Base-by-base conservation (phyloP, 2,329 filamentous ascomycete genomes). In the Hypoxylon sp. region DNA sequence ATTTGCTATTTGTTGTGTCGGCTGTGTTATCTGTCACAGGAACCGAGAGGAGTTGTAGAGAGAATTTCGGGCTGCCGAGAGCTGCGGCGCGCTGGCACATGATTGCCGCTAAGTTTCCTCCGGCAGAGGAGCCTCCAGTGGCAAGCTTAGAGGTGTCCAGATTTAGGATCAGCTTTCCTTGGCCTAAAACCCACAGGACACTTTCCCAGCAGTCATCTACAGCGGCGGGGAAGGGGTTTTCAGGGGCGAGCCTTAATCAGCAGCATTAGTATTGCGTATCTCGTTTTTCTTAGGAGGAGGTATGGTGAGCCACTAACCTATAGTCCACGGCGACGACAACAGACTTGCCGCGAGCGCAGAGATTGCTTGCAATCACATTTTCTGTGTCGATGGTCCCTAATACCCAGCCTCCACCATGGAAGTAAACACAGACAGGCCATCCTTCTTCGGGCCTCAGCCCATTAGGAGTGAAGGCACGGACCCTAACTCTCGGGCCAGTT, bases 21-120 rank as follows among this genome's bases (percentile, higher is more conserved):
- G 86, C 86, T 0, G 85, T 88, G 77, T 89, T 89, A 75, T 89
- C 87, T 37, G 82, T 85, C 6, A 89, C 86, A 0, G 87, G 87
- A 2, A 89, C 86, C 13, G 84, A 85, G 53, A 89, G 84, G 14
- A 89, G 77, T 74, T 89, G 87, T 3, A 82, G 76, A 1, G 74
- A 72, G 75, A 86, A 84, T 10, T 77, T 77, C 11, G 71, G 55
- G 6, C 61, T 61, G 2, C 76, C 79, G 2, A 81, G 77, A 5
- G 77, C 77, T 2, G 81, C 79, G 0, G 82, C 81, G 64, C 84
- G 84, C 66, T 88, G 85, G n/a, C 82, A 85, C 78, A 88, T 83
- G 54, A 86, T 79, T 3, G 84, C 80, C 0, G 85, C 84, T 4
- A 88, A 81, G 66, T 88, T 87, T 1, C 81, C 85, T 14, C 86